phyloP scores from a whole-genome alignment of 768 basidiomycete species.

The Tulasnella sp. region DNA sequence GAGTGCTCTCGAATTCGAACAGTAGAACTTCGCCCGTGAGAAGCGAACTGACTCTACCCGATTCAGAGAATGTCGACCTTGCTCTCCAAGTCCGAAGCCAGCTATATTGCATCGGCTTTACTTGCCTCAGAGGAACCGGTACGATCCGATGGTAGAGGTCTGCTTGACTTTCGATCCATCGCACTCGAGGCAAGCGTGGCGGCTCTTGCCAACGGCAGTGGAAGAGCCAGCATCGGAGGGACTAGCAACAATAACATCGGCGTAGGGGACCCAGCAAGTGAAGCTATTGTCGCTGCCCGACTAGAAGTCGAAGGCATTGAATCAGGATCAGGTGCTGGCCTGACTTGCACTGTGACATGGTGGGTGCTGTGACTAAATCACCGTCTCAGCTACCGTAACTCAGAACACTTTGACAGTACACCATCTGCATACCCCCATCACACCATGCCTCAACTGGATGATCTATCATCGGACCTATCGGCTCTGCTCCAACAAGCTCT shows the following conservation, averaged over 20 bases:
- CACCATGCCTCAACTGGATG: slow-evolving; percentile 56
- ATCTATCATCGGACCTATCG: slow-evolving; percentile 67
- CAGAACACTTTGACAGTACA: slow-evolving; percentile 44
- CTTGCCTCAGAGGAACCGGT: slow-evolving; percentile 45
- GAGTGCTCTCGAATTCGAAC: no score
- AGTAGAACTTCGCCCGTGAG: no score
- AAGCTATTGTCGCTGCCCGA: slow-evolving; percentile 69
- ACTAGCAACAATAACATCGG: slow-evolving; percentile 27
- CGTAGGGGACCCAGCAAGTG: slow-evolving; percentile 58
- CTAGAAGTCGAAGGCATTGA: slow-evolving; percentile 64
- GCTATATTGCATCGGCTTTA: slow-evolving; percentile 64
- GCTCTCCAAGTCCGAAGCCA: slow-evolving; percentile 70
- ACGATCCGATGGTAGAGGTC: slow-evolving; percentile 68
- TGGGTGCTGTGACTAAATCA: slow-evolving; percentile 35
- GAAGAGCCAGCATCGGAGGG: slow-evolving; percentile 61
- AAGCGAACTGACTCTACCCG: no score
- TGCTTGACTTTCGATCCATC: slow-evolving; percentile 59
- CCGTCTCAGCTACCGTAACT: neutral
- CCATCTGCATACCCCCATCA: slow-evolving; percentile 72
- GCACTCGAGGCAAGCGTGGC: slow-evolving; percentile 69
- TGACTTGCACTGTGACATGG: slow-evolving; percentile 70
- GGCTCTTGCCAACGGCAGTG: slow-evolving; percentile 80
- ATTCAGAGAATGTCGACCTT: slow-evolving; percentile 23
- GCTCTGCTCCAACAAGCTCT: slow-evolving; percentile 36
- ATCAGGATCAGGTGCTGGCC: slow-evolving; percentile 49